Percentiles rank a stretch among this genome's conserved stretches.
Conservation (phyloP, 768 basidiomycete genomes). For the Pisolithus microcarpus region DNA sequence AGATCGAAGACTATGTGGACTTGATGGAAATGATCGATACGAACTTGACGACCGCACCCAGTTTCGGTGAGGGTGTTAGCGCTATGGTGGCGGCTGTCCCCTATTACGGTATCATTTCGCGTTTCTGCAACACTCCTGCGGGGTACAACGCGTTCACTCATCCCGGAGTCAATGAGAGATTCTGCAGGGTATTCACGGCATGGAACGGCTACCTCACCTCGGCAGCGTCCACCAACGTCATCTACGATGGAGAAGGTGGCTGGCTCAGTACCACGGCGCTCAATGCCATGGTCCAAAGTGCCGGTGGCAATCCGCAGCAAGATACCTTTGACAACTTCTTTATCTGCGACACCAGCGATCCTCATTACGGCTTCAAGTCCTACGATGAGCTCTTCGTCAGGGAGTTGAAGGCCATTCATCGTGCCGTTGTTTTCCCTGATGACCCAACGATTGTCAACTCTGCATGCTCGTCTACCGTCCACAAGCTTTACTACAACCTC, state of each 20-base stretch:
- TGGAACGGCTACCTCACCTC: conserved; percentile 45
- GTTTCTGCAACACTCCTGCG: background rate
- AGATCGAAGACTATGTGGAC: conserved; percentile 6
- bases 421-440: conserved; percentile 30
- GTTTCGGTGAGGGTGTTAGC: background rate
- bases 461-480: conserved; percentile 49
- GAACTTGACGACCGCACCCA: background rate
- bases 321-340: conserved; percentile 32
- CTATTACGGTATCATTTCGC: background rate
- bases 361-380: conserved; percentile 38
- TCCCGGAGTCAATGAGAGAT: conserved; percentile 36
- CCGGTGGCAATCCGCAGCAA: conserved; percentile 7
- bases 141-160: conserved; percentile 28
- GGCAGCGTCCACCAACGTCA: conserved; percentile 36
- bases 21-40: background rate
- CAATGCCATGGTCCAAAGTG: conserved; percentile 1
- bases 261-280: conserved; percentile 42
- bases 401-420: conserved; percentile 31
- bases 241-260: conserved; percentile 32
- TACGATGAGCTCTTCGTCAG: conserved; percentile 56
- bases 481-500: conserved; percentile 35
- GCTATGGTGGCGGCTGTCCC: background rate
- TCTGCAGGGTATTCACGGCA: conserved; percentile 43
- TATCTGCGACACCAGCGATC: conserved; percentile 32
- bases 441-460: conserved; percentile 34